Base-by-base conservation (phyloP, 2,329 filamentous ascomycete species). In the Amesomyces nigricolor region DNA sequence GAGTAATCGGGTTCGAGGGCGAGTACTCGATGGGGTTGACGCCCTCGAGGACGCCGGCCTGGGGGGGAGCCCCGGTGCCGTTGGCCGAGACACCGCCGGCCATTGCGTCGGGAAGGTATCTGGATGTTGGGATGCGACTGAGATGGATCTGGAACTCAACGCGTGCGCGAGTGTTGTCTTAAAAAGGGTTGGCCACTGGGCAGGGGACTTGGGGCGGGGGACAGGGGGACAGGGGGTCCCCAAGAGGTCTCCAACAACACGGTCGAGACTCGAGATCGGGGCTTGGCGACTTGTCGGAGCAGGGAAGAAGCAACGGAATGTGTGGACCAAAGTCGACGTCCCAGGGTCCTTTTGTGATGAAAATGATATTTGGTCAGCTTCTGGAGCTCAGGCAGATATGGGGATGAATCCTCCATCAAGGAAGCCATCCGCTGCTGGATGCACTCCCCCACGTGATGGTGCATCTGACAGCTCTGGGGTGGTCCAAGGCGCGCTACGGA, bases 1-100 rank as follows among this genome's bases (percentile, higher is more conserved):
- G 68, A 11, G 80, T 78, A 58, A 89, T 83, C 0, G 86, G 86
- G 60, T 87, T 83, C 58, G 77, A 81, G 6, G 80, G 61, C 61
- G 82, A 79, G 70, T 85, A 88, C 10, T 74, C 64, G 11, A 82
- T 74, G 0, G 86, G 86, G 60, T 87, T 85, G 48, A 76, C 72
- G 50, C 82, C 81, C 63, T 87, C 83, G 32, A 89, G 73, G 46
- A 88, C 77, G 60, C 86, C 85, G 53, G 66, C 62, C 60, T 71
- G 68, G 14, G 64, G 56, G 3, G 66, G 39, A 14, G 62, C 67
- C 43, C 51, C 59, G 19, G 58, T 58, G 53, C 49, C 45, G 39
- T 53, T 57, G 26, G 60, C 58, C 17, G 61, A 58, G 8, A 58
- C 58, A 8, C 56, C 56, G 29, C 63, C 62, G 19, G 64, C 62